These are phyloP conservation scores for Collybiopsis confluens DNA, from an alignment of 768 basidiomycete genomes.

Conservation along the genomic window DNA sequence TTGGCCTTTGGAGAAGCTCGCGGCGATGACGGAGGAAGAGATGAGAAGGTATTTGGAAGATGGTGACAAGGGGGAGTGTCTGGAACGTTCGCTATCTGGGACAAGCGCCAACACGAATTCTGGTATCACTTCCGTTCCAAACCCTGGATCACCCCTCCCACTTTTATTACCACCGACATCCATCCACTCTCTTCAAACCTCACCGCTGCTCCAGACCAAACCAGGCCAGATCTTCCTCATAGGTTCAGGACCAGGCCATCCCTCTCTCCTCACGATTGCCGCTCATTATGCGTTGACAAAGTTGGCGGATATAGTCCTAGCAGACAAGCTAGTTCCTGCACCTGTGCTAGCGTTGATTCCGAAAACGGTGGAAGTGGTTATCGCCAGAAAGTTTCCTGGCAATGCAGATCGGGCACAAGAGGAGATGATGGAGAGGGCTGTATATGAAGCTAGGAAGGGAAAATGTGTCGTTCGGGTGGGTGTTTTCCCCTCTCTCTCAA, in stretches of 20 bases:
- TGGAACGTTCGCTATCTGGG: background rate
- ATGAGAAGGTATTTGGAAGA: slow-evolving; percentile 36
- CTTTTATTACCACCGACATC: slow-evolving; percentile 29
- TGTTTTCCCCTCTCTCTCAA: slow-evolving; percentile 2
- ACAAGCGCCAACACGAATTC: background rate
- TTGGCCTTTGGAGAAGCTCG: slow-evolving; percentile 80
- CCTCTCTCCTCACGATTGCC: slow-evolving; percentile 85
- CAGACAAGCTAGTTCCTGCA: slow-evolving; percentile 94
- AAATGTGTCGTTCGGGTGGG: slow-evolving; percentile 83
- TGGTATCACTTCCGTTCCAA: slow-evolving; percentile 34
- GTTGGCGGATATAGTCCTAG: slow-evolving; percentile 82
- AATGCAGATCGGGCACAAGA: slow-evolving; percentile 93
- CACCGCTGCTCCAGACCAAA: slow-evolving; percentile 18
- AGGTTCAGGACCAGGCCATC: slow-evolving; percentile 95
- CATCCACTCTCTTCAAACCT: slow-evolving; percentile 14
- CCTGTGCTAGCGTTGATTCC: slow-evolving; percentile 87
- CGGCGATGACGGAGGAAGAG: slow-evolving; percentile 60
- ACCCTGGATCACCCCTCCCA: slow-evolving; percentile 27
- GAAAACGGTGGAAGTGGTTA: slow-evolving; percentile 62
- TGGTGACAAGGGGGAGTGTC: background rate
- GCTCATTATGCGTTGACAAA: slow-evolving; percentile 77
- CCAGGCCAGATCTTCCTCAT: slow-evolving; percentile 82
- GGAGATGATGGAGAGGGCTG: slow-evolving; percentile 91
- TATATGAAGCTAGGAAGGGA: slow-evolving; percentile 77
- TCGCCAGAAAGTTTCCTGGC: slow-evolving; percentile 96